Conservation (phyloP, 768 basidiomycete species). For the Myochromella boudieri region DNA sequence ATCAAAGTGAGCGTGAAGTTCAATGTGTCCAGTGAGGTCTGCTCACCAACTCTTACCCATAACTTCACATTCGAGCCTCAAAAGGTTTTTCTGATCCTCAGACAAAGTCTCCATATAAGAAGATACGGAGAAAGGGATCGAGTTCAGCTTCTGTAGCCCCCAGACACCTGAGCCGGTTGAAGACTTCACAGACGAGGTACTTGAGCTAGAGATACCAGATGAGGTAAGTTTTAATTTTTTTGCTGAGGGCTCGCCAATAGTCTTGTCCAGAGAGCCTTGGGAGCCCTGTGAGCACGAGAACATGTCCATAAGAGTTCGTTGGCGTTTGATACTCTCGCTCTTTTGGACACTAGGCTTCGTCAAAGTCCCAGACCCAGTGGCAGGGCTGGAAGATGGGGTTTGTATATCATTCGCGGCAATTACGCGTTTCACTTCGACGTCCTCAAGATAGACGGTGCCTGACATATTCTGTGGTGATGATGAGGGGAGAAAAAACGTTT, state of each 20-base stretch:
- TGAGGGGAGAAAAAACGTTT: constrained; percentile 4
- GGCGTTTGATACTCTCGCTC: constrained; percentile 41
- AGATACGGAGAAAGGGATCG: constrained; percentile 66
- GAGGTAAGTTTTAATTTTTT: constrained; percentile 49
- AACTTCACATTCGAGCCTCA: constrained; percentile 69
- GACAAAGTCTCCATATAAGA: constrained; percentile 53
- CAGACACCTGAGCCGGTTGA: constrained; percentile 8
- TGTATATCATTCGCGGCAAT: constrained; percentile 10
- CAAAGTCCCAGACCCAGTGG: not conserved
- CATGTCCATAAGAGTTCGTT: constrained; percentile 69
- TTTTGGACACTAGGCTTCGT: constrained; percentile 8
- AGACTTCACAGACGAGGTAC: constrained; percentile 17
- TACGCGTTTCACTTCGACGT: constrained; percentile 31
- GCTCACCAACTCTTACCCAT: constrained; percentile 73
- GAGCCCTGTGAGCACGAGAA: constrained; percentile 33
- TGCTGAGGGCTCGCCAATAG: constrained; percentile 26
- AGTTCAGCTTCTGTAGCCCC: constrained; percentile 45
- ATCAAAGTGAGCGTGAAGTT: not conserved
- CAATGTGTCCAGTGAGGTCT: not conserved
- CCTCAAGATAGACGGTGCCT: constrained; percentile 41
- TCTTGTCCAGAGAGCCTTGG: constrained; percentile 22
- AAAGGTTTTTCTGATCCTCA: constrained; percentile 55
- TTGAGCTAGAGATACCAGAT: constrained; percentile 20
- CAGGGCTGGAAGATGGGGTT: constrained; percentile 5
- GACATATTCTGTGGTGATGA: constrained; percentile 10